Evolutionary conservation across 164 flowering plant genomes (phyloP), one percentile per base, ranked within the genome.

Genomic region (Stephania cephalantha): DNA sequence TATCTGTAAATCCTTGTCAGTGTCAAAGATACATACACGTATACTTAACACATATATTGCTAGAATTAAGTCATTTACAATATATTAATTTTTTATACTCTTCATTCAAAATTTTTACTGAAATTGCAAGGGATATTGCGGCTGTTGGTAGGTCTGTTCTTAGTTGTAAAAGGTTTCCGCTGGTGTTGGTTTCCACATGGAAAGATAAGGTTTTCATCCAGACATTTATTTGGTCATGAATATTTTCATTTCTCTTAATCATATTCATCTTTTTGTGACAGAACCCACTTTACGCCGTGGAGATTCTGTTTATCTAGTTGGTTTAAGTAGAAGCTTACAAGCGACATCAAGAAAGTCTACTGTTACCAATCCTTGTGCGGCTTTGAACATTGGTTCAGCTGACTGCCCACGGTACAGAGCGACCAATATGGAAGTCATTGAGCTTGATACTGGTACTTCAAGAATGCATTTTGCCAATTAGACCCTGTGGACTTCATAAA

Each of bases 341-440:
- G 98, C 95, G 75, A 95, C 98, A 73, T 95, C 97, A 48, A 88
- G 98, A 78, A 95, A 95, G 83, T 95, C 98, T 0, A 82, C 87
- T 79, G 97, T 95, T 35, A 95, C 98, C 77, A 91, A 95, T 70
- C 97, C 97, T 42, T 90, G 87, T 85, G 94, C 97, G 64, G 93
- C 98, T 77, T 78, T 95, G 72, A 95, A 90, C 79, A 91, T 95
- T 80, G 90, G 93, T 50, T 93, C 95, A 0, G 97, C 97, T 78
- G 97, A 93, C 75, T 88, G 86, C 81, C 98, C 98, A 35, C 88
- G 98, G 3, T 95, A 95, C 70, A 85, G 97, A 84, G 97, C 98
- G 76, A 95, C 87, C 25, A 95, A 95, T 82, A 91, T 95, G 98
- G 97, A 95, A 87, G 97, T 93, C 29, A 88, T 95, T 84, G 97